phyloP scores from a whole-genome alignment of 2,329 filamentous ascomycete species.

The Cercospora sp. region DNA sequence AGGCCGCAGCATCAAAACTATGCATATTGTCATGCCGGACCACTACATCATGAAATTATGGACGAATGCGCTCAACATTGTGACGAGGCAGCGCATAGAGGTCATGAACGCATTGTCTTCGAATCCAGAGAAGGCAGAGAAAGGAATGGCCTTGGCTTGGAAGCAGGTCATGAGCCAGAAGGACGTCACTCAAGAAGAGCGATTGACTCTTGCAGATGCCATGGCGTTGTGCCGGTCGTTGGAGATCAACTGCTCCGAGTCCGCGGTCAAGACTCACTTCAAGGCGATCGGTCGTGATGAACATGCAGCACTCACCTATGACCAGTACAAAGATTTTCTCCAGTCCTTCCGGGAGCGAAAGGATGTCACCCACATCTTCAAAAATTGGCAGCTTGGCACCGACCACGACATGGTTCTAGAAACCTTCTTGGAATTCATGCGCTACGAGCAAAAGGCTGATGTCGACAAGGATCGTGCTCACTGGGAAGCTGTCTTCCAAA shows the following conservation, averaged over 20 bases:
- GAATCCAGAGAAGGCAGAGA: conserved; percentile 71
- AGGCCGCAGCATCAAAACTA: conserved; percentile 67
- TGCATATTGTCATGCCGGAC: conserved; percentile 82
- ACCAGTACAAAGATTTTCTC: conserved; percentile 82
- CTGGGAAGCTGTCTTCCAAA: conserved; percentile 70
- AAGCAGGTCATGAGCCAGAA: conserved; percentile 75
- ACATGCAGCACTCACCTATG: conserved; percentile 69
- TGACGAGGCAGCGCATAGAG: conserved; percentile 82
- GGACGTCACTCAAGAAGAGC: conserved; percentile 61
- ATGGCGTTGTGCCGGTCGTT: conserved; percentile 83
- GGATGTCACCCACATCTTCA: conserved; percentile 76
- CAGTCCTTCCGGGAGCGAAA: conserved; percentile 77
- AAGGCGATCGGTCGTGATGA: conserved; percentile 66
- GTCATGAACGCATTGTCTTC: conserved; percentile 87
- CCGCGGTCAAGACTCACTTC: conserved; percentile 73
- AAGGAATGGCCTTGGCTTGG: conserved; percentile 68
- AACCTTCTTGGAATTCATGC: conserved; percentile 76
- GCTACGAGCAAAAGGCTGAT: conserved; percentile 72
- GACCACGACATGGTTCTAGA: conserved; percentile 65
- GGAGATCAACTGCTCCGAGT: conserved; percentile 84
- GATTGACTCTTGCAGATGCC: conserved; percentile 74
- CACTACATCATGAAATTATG: conserved; percentile 72
- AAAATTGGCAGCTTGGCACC: conserved; percentile 49
- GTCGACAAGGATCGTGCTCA: conserved; percentile 63
- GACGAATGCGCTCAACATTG: conserved; percentile 79